Evolutionary conservation across 2,329 filamentous ascomycete genomes (phyloP).

Genomic region (Xylaria sp.): DNA sequence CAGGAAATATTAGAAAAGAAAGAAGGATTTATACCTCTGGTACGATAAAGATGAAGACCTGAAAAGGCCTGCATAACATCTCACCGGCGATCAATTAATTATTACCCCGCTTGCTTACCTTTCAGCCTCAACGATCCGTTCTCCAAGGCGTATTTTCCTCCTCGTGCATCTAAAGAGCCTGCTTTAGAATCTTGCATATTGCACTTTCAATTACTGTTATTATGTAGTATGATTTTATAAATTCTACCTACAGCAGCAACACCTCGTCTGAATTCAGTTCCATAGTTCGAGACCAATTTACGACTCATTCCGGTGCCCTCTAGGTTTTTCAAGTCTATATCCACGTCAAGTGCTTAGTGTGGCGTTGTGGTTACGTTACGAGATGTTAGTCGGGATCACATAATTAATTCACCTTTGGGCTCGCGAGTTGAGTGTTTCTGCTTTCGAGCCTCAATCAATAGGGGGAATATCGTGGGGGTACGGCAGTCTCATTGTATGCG

Average conservation of each 20-base stretch:
- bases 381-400: not conserved
- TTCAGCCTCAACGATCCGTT: not conserved
- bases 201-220: not conserved
- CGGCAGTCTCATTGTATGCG: not conserved
- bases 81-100: not conserved
- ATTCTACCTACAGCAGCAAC: too few relatives aligned
- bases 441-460: not conserved
- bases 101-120: not conserved
- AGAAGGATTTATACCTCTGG: too few relatives aligned
- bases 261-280: too few relatives aligned
- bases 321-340: too few relatives aligned
- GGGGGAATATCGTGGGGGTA: not conserved
- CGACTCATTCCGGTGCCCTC: too few relatives aligned
- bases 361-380: too few relatives aligned
- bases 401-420: not conserved
- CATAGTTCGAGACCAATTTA: too few relatives aligned
- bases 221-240: not conserved
- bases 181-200: not conserved
- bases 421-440: too few relatives aligned
- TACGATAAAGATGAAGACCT: not conserved
- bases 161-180: not conserved
- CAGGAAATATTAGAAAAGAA: too few relatives aligned
- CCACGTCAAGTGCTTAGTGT: too few relatives aligned
- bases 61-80: not conserved
- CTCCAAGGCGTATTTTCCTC: not conserved